Percentiles rank a stretch among this genome's conserved stretches.
These are phyloP conservation scores for Beauveria medogensis DNA, from an alignment of 2,329 filamentous ascomycete species.

Conservation along the genomic window DNA sequence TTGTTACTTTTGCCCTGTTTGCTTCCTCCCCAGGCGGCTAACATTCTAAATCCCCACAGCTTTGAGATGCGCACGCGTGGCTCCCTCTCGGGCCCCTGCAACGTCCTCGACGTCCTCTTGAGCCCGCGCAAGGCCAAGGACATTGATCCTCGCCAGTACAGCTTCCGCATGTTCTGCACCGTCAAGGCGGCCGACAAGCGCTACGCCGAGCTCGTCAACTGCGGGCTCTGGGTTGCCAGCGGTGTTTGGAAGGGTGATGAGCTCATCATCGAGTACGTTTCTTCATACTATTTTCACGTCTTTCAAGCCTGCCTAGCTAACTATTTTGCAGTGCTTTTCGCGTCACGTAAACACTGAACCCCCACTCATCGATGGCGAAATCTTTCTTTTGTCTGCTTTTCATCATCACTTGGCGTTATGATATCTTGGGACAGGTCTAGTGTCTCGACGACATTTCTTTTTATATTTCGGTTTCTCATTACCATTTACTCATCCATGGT, in stretches of 20 bases:
- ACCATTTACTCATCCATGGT: background rate
- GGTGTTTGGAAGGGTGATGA: slow-evolving; percentile 38
- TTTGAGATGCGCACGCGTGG: slow-evolving; percentile 39
- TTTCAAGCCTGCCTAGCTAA: background rate
- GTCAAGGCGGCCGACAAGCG: slow-evolving; percentile 43
- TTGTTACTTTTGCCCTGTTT: background rate
- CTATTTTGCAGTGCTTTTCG: slow-evolving; percentile 23
- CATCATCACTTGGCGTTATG: slow-evolving; percentile 14
- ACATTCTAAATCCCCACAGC: slow-evolving; percentile 14
- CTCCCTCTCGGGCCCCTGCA: slow-evolving; percentile 38
- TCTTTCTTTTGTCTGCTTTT: background rate
- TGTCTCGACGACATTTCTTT: background rate
- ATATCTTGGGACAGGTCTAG: background rate
- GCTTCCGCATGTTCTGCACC: slow-evolving; percentile 40
- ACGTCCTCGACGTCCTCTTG: slow-evolving; percentile 33
- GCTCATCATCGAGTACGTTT: slow-evolving; percentile 37
- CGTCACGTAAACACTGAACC: slow-evolving; percentile 20
- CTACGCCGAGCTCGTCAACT: slow-evolving; percentile 41
- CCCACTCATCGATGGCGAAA: background rate
- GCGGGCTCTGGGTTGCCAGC: slow-evolving; percentile 41
- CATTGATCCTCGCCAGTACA: slow-evolving; percentile 36
- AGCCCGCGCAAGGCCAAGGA: slow-evolving; percentile 28
- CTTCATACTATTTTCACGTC: background rate
- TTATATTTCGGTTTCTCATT: background rate
- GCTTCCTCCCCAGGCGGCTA: background rate